A percentile compares a stretch with the other conserved stretches of the same genome.
These are phyloP conservation scores for Vaccinium darrowii DNA, from an alignment of 148 eudicot species.

Conservation along the genomic window DNA sequence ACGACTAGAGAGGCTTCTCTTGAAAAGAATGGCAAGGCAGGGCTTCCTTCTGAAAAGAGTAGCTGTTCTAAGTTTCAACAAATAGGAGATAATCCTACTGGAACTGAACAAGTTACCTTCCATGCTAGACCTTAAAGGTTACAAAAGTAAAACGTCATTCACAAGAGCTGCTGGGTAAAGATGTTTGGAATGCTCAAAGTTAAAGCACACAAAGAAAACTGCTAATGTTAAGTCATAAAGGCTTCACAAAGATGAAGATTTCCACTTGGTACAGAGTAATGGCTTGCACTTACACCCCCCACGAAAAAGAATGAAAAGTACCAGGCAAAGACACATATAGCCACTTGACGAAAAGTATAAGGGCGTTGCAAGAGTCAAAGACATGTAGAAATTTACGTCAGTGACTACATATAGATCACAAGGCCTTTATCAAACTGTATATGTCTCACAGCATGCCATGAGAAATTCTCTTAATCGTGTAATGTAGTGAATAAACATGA, in stretches of 20 bases:
- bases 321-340: too few species aligned
- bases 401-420: background rate
- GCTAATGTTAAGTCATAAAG: background rate
- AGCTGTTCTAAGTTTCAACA: background rate
- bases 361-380: background rate
- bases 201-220: background rate
- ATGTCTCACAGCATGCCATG: background rate
- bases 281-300: background rate
- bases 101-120: background rate
- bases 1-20: background rate
- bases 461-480: background rate
- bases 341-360: background rate
- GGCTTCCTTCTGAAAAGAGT: background rate
- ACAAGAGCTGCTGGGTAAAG: background rate
- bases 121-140: background rate
- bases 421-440: constrained; percentile 1
- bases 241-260: background rate
- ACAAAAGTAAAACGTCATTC: background rate
- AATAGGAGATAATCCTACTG: background rate
- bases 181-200: background rate
- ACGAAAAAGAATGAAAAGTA: background rate
- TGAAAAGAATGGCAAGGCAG: background rate
- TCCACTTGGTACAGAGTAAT: background rate
- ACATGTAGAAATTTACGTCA: background rate
- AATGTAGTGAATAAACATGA: background rate